Evolutionary conservation across 768 basidiomycete genomes (phyloP).

Genomic region (Mycena filopes): DNA sequence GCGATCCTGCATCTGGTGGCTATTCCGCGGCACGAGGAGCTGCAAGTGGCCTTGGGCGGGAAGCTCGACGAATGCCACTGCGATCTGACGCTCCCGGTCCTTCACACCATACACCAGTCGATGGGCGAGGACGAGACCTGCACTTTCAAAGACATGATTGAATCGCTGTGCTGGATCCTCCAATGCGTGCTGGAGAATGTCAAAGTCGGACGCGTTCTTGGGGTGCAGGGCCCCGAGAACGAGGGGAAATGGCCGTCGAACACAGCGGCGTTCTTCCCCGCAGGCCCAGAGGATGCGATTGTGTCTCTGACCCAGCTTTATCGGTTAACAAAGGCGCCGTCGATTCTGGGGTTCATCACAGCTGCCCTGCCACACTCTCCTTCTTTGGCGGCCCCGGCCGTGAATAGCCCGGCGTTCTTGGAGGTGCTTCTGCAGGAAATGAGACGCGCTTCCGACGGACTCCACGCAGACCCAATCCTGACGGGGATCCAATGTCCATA

Average conservation of each 20-base stretch:
- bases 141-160: conserved; percentile 9
- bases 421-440: not conserved
- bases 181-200: not conserved
- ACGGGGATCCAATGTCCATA: not conserved
- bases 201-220: conserved; percentile 13
- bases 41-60: not conserved
- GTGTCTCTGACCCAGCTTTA: conserved; percentile 10
- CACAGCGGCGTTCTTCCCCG: conserved; percentile 13
- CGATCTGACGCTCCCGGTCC: not conserved
- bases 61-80: conserved; percentile 13
- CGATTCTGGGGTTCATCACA: conserved; percentile 13
- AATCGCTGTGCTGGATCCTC: not conserved
- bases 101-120: not conserved
- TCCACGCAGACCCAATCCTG: not conserved
- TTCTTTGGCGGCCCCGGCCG: not conserved
- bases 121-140: not conserved
- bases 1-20: conserved; percentile 10
- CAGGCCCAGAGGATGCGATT: conserved; percentile 9
- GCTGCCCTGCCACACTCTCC: conserved; percentile 12
- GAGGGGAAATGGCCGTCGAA: conserved; percentile 15
- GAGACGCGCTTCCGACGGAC: not conserved
- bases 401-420: conserved; percentile 6
- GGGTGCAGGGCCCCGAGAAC: not conserved
- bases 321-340: not conserved
- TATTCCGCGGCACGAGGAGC: not conserved